These are phyloP conservation scores for Leccinum variicolor DNA, from an alignment of 768 basidiomycete species.

Conservation along the genomic window DNA sequence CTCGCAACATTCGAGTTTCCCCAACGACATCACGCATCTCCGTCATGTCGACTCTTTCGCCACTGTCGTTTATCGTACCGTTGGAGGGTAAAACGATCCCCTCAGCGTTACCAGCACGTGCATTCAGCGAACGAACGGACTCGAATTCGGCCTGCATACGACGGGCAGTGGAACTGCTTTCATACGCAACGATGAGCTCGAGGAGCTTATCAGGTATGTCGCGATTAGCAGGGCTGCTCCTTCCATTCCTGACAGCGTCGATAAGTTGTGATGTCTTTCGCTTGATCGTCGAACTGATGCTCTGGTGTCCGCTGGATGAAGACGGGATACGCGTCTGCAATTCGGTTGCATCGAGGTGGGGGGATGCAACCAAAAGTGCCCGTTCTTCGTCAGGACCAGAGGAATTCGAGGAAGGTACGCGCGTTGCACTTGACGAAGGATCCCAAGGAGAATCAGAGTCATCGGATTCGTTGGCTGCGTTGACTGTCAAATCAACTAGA, in stretches of 20 bases:
- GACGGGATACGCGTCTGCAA: slow-evolving; percentile 38
- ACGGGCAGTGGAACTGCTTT: slow-evolving; percentile 60
- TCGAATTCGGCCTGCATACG: slow-evolving; percentile 62
- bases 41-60: slow-evolving; percentile 31
- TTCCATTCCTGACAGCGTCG: slow-evolving; percentile 47
- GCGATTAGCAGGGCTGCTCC: slow-evolving; percentile 27
- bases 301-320: slow-evolving; percentile 33
- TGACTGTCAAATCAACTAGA: slow-evolving; percentile 71
- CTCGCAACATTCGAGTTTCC: slow-evolving; percentile 66
- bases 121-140: slow-evolving; percentile 30
- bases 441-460: slow-evolving; percentile 31
- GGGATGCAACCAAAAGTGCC: slow-evolving; percentile 43
- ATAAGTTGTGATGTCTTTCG: slow-evolving; percentile 73
- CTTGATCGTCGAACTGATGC: slow-evolving; percentile 54
- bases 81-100: slow-evolving; percentile 19
- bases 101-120: not conserved
- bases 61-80: slow-evolving; percentile 21
- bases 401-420: slow-evolving; percentile 39
- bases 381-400: slow-evolving; percentile 67
- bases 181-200: slow-evolving; percentile 70
- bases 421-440: slow-evolving; percentile 21
- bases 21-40: slow-evolving; percentile 64
- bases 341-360: slow-evolving; percentile 48
- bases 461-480: slow-evolving; percentile 42
- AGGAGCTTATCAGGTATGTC: slow-evolving; percentile 57